These are phyloP conservation scores for Vitis hybrid DNA, from an alignment of 177 flowering plant genomes.

Conservation along the genomic window DNA sequence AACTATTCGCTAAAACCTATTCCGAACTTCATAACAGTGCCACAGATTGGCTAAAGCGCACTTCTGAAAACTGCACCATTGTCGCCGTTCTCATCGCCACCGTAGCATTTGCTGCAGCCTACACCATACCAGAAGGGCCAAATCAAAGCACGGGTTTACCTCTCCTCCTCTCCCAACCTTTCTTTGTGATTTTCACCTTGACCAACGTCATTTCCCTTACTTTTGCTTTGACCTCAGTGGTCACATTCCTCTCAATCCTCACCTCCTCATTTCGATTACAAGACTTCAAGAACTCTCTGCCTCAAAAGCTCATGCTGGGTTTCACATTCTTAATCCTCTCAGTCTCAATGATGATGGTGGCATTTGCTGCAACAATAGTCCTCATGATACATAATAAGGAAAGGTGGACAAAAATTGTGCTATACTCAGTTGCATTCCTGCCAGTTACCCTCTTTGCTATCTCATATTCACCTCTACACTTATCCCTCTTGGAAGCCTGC, in stretches of 20 bases:
- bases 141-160: constrained; percentile 13
- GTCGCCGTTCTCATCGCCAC: too few species aligned
- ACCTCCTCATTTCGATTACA: constrained; percentile 18
- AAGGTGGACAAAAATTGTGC: constrained; percentile 1
- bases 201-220: constrained; percentile 20
- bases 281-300: constrained; percentile 15
- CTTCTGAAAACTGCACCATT: too few species aligned
- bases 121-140: too few species aligned
- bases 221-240: constrained; percentile 21
- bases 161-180: constrained; percentile 8
- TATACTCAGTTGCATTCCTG: constrained; percentile 3
- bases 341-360: constrained; percentile 14
- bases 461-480: constrained; percentile 1
- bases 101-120: too few species aligned
- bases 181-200: constrained; percentile 23
- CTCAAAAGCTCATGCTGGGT: constrained; percentile 15
- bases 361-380: constrained; percentile 18
- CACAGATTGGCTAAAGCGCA: too few species aligned
- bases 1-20: too few species aligned
- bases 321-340: constrained; percentile 14
- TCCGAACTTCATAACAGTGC: too few species aligned
- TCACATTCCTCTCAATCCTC: constrained; percentile 22
- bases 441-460: constrained; percentile 8
- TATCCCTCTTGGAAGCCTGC: background rate
- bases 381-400: constrained; percentile 6